These are phyloP conservation scores for Saksenaea oblongispora DNA, from an alignment of 371 early-diverging fungal species.

Conservation along the genomic window DNA sequence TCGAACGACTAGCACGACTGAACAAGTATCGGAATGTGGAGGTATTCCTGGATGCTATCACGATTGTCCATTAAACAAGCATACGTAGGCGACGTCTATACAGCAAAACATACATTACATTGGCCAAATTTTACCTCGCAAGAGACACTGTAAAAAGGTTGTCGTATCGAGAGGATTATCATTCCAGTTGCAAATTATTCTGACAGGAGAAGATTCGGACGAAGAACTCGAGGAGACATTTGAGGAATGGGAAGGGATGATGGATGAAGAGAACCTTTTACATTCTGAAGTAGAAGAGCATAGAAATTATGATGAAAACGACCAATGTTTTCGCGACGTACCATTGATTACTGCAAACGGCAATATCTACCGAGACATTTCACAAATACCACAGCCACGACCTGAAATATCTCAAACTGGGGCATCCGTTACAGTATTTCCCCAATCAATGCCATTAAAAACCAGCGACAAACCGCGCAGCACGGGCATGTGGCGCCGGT, in stretches of 20 bases:
- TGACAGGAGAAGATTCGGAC: constrained; percentile 18
- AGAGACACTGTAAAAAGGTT: constrained; percentile 17
- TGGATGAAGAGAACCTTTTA: constrained; percentile 8
- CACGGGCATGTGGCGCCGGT: constrained; percentile 22
- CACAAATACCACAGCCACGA: neutral
- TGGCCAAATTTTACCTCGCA: constrained; percentile 2
- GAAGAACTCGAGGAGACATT: constrained; percentile 16
- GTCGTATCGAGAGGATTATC: constrained; percentile 21
- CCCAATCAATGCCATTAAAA: neutral
- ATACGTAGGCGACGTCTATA: constrained; percentile 34
- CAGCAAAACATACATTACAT: constrained; percentile 31
- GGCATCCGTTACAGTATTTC: neutral
- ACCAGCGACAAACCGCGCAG: neutral
- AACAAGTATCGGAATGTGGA: constrained; percentile 85
- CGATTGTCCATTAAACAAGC: neutral
- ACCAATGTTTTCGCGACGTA: neutral
- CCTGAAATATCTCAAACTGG: neutral
- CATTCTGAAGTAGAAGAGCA: neutral
- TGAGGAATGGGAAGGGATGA: constrained; percentile 34
- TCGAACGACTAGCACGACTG: constrained; percentile 86
- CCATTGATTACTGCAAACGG: neutral
- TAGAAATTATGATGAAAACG: constrained; percentile 5
- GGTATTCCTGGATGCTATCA: constrained; percentile 14
- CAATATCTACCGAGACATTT: neutral
- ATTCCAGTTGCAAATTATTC: constrained; percentile 29